Percentiles rank a stretch among this genome's conserved stretches.
These are phyloP conservation scores for Acorus calamus DNA, from an alignment of 106 monocot species.

Conservation along the genomic window DNA sequence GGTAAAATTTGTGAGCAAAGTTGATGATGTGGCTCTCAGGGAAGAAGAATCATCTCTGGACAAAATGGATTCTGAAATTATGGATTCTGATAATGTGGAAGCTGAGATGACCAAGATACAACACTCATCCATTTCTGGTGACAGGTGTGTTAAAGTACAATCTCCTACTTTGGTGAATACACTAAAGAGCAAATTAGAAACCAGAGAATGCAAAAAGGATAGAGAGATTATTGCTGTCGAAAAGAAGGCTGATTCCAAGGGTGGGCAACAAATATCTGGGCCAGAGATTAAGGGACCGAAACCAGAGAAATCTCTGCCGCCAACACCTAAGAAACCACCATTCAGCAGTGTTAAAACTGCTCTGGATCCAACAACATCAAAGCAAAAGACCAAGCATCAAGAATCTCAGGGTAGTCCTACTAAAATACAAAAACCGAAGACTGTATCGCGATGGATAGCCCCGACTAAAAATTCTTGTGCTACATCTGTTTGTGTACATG, in stretches of 20 bases:
- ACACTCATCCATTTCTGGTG: not conserved
- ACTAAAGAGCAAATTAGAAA: slow-evolving; percentile 13
- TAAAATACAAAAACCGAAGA: slow-evolving; percentile 35
- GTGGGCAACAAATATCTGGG: slow-evolving; percentile 20
- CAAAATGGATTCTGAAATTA: too few relatives aligned
- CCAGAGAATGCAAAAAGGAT: slow-evolving; percentile 8
- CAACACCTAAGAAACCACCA: slow-evolving; percentile 30
- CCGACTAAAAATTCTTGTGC: slow-evolving; percentile 54
- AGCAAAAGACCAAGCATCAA: slow-evolving; percentile 11
- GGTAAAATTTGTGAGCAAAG: too few relatives aligned
- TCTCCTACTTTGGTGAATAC: slow-evolving; percentile 1
- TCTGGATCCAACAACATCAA: slow-evolving; percentile 7
- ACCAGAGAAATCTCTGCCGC: slow-evolving; percentile 24
- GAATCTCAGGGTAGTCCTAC: slow-evolving; percentile 12
- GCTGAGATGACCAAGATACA: too few relatives aligned
- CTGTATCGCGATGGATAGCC: slow-evolving; percentile 58
- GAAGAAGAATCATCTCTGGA: too few relatives aligned
- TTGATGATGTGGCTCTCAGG: too few relatives aligned
- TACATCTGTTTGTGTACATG: slow-evolving; percentile 39
- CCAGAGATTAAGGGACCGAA: slow-evolving; percentile 12
- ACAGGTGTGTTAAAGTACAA: not conserved
- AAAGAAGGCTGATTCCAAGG: slow-evolving; percentile 27
- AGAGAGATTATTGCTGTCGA: slow-evolving; percentile 10
- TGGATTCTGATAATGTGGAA: too few relatives aligned
- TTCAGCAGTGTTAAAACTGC: slow-evolving; percentile 13